Conservation (phyloP, 2,329 filamentous ascomycete species). For the Fusarium nodosum region DNA sequence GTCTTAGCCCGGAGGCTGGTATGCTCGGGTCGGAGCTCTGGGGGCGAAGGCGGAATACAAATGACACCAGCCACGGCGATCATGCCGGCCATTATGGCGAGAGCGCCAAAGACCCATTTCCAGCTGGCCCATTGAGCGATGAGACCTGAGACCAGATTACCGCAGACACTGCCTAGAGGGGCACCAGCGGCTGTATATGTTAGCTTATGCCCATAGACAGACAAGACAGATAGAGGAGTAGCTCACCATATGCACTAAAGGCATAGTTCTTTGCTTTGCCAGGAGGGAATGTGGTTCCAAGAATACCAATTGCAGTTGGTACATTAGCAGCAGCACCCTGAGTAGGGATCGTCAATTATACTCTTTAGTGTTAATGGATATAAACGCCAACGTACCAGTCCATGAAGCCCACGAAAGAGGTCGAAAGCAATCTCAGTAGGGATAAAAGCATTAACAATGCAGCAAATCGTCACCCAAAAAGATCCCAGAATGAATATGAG, state of each 20-base stretch:
- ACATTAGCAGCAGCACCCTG: conserved; percentile 77
- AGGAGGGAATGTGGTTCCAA: conserved; percentile 75
- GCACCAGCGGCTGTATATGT: conserved; percentile 67
- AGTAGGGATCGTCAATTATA: background rate
- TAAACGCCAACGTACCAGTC: conserved; percentile 58
- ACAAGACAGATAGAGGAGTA: background rate
- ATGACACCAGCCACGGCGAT: conserved; percentile 70
- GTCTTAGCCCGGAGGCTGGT: conserved; percentile 55
- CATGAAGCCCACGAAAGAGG: conserved; percentile 75
- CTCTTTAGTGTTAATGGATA: background rate
- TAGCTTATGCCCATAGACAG: background rate
- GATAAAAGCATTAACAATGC: conserved; percentile 73
- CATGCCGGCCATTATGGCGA: conserved; percentile 70
- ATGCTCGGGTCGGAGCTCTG: conserved; percentile 44
- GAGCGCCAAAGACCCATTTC: conserved; percentile 77
- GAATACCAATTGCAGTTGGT: conserved; percentile 77
- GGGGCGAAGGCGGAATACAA: conserved; percentile 68
- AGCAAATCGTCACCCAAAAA: conserved; percentile 71
- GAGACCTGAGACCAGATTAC: conserved; percentile 74
- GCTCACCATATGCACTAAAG: conserved; percentile 71
- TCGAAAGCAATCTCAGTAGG: conserved; percentile 77
- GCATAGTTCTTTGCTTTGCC: conserved; percentile 79
- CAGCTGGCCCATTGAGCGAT: conserved; percentile 73
- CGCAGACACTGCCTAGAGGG: conserved; percentile 73
- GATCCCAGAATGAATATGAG: conserved; percentile 75